Evolutionary conservation across 495 filamentous ascomycete species (phyloP).

Genomic region (Lasiosphaeriaceae sp.): DNA sequence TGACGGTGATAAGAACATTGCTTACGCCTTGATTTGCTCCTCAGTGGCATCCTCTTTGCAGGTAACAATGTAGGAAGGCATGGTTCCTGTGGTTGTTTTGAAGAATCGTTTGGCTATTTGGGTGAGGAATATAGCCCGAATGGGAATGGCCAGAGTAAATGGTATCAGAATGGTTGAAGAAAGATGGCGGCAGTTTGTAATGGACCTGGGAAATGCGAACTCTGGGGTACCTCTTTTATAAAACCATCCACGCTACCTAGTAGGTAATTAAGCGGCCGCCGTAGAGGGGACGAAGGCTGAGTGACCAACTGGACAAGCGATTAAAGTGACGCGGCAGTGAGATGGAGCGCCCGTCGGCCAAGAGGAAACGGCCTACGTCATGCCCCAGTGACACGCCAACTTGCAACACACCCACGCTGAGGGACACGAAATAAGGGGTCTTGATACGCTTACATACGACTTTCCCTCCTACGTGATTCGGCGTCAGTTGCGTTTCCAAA

Average conservation of each 20-base stretch:
- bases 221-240: conserved; percentile 1
- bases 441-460: not conserved
- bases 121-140: not conserved
- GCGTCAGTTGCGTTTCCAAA: not conserved
- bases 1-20: not conserved
- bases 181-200: not conserved
- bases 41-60: conserved; percentile 61
- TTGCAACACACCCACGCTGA: not conserved
- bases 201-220: not conserved
- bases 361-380: conserved; percentile 16
- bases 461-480: not conserved
- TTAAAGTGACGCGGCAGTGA: conserved; percentile 8
- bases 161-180: not conserved
- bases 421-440: not conserved
- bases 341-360: not conserved
- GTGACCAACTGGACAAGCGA: not conserved
- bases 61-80: conserved; percentile 78
- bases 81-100: conserved; percentile 32
- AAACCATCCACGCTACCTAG: not conserved
- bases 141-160: not conserved
- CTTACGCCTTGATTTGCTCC: conserved; percentile 62
- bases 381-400: conserved; percentile 20
- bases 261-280: not conserved
- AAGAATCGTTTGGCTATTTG: not conserved
- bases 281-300: too few relatives aligned